These are phyloP conservation scores for Alternaria dauci DNA, from an alignment of 2,329 filamentous ascomycete species.

Conservation along the genomic window DNA sequence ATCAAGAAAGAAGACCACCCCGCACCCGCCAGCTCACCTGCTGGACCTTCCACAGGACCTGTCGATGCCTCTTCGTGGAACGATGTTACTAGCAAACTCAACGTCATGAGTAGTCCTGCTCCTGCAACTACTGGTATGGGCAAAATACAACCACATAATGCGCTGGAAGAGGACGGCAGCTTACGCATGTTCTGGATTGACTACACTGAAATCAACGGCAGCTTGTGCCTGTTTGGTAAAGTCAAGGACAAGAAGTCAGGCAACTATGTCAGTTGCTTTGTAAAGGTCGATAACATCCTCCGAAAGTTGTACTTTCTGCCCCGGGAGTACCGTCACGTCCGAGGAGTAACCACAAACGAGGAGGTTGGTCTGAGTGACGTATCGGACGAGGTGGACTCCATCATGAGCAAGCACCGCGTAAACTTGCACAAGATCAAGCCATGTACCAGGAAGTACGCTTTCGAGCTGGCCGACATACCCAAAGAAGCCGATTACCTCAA, in stretches of 20 bases:
- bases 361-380: conserved; percentile 88
- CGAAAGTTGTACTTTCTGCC: conserved; percentile 94
- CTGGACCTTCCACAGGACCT: conserved; percentile 63
- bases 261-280: conserved; percentile 86
- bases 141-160: conserved; percentile 83
- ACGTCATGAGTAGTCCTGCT: conserved; percentile 79
- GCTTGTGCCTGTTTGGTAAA: conserved; percentile 93
- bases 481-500: conserved; percentile 93
- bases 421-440: conserved; percentile 93
- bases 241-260: conserved; percentile 87
- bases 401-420: conserved; percentile 89
- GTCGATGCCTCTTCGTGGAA: conserved; percentile 87
- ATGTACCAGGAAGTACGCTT: conserved; percentile 90
- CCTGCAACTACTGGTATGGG: conserved; percentile 71
- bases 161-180: conserved; percentile 92
- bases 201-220: conserved; percentile 91
- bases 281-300: conserved; percentile 94
- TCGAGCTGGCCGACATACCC: conserved; percentile 86
- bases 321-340: conserved; percentile 67
- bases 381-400: conserved; percentile 83
- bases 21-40: conserved; percentile 76
- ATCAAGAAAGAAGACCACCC: conserved; percentile 72
- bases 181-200: conserved; percentile 97
- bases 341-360: conserved; percentile 75
- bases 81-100: conserved; percentile 82